phyloP scores from a whole-genome alignment of 257 asterid genomes.

The Primulina huaijiensis region DNA sequence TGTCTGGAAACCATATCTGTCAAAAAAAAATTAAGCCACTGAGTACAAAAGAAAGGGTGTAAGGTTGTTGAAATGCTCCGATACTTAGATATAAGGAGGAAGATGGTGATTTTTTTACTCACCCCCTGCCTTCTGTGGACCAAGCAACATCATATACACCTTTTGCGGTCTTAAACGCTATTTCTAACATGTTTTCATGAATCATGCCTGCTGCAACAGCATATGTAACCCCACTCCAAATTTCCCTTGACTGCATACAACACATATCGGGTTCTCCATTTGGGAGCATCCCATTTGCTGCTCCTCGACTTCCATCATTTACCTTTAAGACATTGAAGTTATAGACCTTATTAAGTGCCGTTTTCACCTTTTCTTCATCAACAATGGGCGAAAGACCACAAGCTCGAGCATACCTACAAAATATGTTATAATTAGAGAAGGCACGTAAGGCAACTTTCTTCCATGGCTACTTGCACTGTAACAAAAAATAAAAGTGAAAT shows the following conservation, averaged over 20 bases:
- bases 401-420: conserved; percentile 88
- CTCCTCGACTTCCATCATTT: conserved; percentile 77
- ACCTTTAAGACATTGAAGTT: conserved; percentile 78
- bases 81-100: neutral
- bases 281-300: conserved; percentile 90
- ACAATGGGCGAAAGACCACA: conserved; percentile 82
- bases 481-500: neutral
- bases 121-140: conserved; percentile 85
- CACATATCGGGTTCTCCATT: conserved; percentile 76
- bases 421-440: neutral
- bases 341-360: conserved; percentile 64
- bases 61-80: neutral
- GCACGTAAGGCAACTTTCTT: conserved; percentile 10
- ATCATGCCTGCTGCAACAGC: conserved; percentile 95
- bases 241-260: conserved; percentile 86
- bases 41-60: neutral
- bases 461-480: neutral
- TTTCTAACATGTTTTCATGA: conserved; percentile 72
- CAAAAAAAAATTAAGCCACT: neutral
- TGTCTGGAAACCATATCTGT: conserved; percentile 83
- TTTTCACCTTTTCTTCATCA: conserved; percentile 75
- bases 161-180: conserved; percentile 78
- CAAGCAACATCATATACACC: conserved; percentile 80
- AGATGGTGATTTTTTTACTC: conserved; percentile 24
- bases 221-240: conserved; percentile 92